Percentiles rank a stretch among this genome's conserved stretches.
Conservation (phyloP, 257 asterid genomes). For the Mitragyna speciosa region DNA sequence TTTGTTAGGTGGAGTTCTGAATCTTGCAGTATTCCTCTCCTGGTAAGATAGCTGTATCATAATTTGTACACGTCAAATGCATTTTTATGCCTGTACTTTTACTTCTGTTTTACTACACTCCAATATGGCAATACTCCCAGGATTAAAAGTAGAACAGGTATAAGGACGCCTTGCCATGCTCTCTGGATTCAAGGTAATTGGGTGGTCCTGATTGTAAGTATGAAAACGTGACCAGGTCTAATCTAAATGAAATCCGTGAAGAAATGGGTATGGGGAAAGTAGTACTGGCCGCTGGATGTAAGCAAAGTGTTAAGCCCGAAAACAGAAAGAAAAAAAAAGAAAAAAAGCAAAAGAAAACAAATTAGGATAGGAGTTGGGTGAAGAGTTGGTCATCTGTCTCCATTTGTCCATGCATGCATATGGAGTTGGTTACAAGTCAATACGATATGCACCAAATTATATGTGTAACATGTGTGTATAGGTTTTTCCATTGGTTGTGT, state of each 20-base stretch:
- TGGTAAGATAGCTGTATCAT: not conserved
- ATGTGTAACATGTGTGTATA: not conserved
- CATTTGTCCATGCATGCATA: constrained; percentile 14
- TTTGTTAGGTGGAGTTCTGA: not conserved
- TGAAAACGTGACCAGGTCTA: not conserved
- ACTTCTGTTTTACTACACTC: not conserved
- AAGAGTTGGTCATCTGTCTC: constrained; percentile 30
- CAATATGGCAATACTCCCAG: not conserved
- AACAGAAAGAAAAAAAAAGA: not conserved
- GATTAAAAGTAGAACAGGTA: not conserved
- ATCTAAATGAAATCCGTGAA: not conserved
- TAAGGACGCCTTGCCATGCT: not conserved
- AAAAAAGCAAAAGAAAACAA: not conserved
- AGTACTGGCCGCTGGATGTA: not conserved
- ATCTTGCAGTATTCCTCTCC: not conserved
- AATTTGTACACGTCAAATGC: not conserved
- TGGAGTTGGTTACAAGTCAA: constrained; percentile 15
- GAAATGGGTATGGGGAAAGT: not conserved
- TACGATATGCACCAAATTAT: constrained; percentile 21
- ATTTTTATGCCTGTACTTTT: not conserved
- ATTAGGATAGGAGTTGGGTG: constrained; percentile 4
- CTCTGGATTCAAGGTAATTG: not conserved
- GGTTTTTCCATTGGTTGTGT: not conserved
- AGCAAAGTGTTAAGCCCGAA: not conserved
- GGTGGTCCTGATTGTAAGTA: not conserved